Base-by-base conservation (phyloP, 371 early-diverging fungal species). In the Dinochytrium kinnereticum region DNA sequence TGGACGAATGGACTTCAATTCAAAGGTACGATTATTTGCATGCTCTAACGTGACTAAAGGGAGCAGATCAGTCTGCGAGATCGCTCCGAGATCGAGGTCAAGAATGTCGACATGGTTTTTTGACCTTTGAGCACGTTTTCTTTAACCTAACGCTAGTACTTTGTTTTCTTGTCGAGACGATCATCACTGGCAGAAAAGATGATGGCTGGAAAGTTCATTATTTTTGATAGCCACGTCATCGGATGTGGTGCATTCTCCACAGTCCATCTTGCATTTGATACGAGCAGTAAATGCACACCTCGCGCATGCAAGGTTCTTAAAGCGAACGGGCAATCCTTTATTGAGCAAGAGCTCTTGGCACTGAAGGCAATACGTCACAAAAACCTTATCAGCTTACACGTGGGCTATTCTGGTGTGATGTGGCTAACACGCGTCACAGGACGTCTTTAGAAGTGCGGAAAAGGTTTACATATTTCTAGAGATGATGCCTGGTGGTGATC, bases 281-380 rank as follows among this genome's bases (percentile, higher is more conserved):
- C 28, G 36, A 13, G 3, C 33, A 5, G 7, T 13, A 61, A 61
- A 24, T 61, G 64, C 34, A 34, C 19, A 21, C 5, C 19, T 26
- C 28, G 33, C 24, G 64, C 64, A 31, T 61, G 64, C 64, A 61
- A 61, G 64, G 24, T 24, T 5, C 17, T 61, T 5, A 38, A 38
- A 36, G 19, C 34, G 15, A 34, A 3, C 33, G 38, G 33, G 21
- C 3, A 61, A 33, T 2, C 7, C 24, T 36, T 36, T 28, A 61
- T 61, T 38, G 64, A 61, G 7, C 13, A 31, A 19, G 64, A 61
- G 34, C 28, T 61, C 10, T 13, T 33, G 5, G 38, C 38, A 17
- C 24, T 61, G 36, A 31, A 38, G 34, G 28, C 13, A 24, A 34
- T 61, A 10, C 13, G 36, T 26, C 64, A 61, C 34, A 31, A 15